Conservation (phyloP, 768 basidiomycete species). For the Kwoniella mangroviensis region DNA sequence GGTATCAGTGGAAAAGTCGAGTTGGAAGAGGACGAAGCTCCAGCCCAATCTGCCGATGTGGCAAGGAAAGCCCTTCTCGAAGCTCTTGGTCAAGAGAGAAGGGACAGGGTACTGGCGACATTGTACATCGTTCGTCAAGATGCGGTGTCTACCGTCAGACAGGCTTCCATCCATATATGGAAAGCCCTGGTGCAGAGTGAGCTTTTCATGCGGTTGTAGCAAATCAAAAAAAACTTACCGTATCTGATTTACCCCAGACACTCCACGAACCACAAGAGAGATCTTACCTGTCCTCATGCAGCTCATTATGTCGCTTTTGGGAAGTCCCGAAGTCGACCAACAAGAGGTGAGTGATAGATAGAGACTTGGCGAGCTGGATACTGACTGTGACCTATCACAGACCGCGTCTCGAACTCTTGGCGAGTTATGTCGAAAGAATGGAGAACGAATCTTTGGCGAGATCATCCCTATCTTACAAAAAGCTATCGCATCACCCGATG, state of each 20-base stretch:
- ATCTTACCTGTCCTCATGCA: conserved; percentile 86
- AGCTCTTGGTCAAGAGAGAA: conserved; percentile 81
- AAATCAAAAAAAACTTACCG: conserved; percentile 2
- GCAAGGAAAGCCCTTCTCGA: conserved; percentile 86
- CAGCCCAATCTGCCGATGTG: conserved; percentile 71
- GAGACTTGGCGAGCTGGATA: background rate
- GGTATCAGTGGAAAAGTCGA: conserved; percentile 90
- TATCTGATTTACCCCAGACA: conserved; percentile 21
- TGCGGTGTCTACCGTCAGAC: conserved; percentile 82
- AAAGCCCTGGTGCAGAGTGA: conserved; percentile 93
- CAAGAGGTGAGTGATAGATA: conserved; percentile 69
- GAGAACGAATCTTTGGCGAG: conserved; percentile 84
- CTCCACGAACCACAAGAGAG: conserved; percentile 71
- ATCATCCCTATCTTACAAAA: conserved; percentile 76
- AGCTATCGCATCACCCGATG: conserved; percentile 64
- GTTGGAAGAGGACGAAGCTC: conserved; percentile 68
- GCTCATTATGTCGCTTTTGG: conserved; percentile 72
- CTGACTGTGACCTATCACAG: conserved; percentile 58
- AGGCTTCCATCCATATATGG: conserved; percentile 94
- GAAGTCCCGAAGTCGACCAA: conserved; percentile 79
- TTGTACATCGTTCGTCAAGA: conserved; percentile 94
- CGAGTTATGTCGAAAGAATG: conserved; percentile 93
- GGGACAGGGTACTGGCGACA: conserved; percentile 87
- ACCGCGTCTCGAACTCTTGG: conserved; percentile 84
- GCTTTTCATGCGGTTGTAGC: conserved; percentile 22